Base-by-base conservation (phyloP, 2,329 filamentous ascomycete species). In the Ophiocordyceps camponoti-rufipedis region DNA sequence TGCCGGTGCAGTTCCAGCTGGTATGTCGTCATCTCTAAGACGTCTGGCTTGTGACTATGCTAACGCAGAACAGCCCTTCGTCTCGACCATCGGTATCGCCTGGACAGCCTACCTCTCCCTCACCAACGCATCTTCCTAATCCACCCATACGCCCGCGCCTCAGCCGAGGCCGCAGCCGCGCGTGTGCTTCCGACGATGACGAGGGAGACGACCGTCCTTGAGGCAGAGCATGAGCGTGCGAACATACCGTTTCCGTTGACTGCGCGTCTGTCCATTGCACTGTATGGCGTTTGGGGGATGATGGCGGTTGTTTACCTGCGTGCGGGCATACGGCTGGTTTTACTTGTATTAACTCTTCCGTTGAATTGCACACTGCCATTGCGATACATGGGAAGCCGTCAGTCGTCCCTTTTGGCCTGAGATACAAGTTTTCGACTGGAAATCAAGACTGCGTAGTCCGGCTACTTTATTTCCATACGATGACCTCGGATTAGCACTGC, bases 71-170 rank as follows among this genome's bases (percentile, higher is more conserved):
- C 32, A 94, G 88, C 89, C 89, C 1, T 96, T 98, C 59, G 89
- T 95, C 9, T 95, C 89, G 14, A 93, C 85, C 9, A 67, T 98
- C 46, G 89, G 89, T 71, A 96, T 96, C 55, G 87, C 87, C 32
- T 96, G 89, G 91, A 96, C 91, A 11, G 89, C 88, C 18, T 98
- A 95, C 62, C 76, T 98, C 11, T 95, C 88, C 3, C 73, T 98
- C 44, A 85, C 82, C 49, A 96, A 96, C 65, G 81, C 87, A 5
- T 71, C 86, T 3, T 86, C 93, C 48, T 83, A 29, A 13, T 5
- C 35, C 7, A 12, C 12, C 2, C n/a, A 18, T 14, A 39, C 12
- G 29, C 12, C 29, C 9, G 12, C 29, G 29, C 29, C 29, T 31
- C 29, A 31, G 12, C 29, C 29, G 29, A 31, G 29, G 12, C 29